Evolutionary conservation across 2,329 filamentous ascomycete species (phyloP), one percentile per base, ranked within the genome.

Genomic region (Aspergillus glaucus): DNA sequence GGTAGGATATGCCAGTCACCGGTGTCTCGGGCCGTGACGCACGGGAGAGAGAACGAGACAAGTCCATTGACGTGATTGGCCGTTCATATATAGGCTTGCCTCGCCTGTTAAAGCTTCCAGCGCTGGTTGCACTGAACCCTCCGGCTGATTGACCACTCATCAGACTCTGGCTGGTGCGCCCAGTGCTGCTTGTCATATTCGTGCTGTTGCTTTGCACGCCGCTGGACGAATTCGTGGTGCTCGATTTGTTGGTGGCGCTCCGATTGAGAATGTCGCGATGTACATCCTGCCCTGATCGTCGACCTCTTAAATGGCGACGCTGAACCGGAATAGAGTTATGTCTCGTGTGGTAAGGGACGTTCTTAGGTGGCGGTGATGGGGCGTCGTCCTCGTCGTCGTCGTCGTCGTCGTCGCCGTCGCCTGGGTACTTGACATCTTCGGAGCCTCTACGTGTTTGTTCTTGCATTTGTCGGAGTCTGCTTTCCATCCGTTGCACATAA

Each of bases 101-200:
- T 62, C 87, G 87, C 52, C 91, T 82, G 26, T 90, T 91, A 55
- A 94, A 82, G 69, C 92, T 97, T 47, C 91, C 93, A 14, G 93
- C 93, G 69, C 93, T 97, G 14, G 93, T 97, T 45, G 90, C 88
- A 66, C 92, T 97, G 69, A 96, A 89, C 10, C 81, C 92, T 45
- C 91, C 85, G 0, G 93, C 93, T 46, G 93, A 97, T 46, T 82
- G 79, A 3, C 92, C 93, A 66, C 92, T 97, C 92, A 96, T 96
- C 40, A 98, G 69, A 61, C 88, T 97, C 59, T 86, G 82, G 58
- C 85, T 84, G 14, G 89, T 96, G 64, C 82, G 84, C 57, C 87
- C 82, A 1, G 87, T 91, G 55, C 85, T 88, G 37, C 79, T 81
- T 55, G 81, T 86, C 50, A 75, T 75, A 58, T 79, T 79, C 6